Conservation (phyloP, 441 rosid species). For the Gossypium gossypioides region DNA sequence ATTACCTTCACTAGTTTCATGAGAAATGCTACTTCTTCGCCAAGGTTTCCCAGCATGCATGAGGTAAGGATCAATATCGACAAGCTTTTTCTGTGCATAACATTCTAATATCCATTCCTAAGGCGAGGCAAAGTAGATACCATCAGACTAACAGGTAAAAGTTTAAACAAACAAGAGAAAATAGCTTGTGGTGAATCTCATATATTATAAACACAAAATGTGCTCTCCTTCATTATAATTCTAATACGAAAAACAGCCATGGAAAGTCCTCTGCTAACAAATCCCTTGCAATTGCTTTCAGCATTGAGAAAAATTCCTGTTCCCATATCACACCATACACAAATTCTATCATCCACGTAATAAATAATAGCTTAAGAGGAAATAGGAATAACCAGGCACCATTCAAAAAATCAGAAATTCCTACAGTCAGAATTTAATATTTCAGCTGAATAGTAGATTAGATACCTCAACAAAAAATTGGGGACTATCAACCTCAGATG, state of each 20-base stretch:
- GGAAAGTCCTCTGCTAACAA: neutral
- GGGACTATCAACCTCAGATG: neutral
- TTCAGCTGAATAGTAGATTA: neutral
- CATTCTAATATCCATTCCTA: conserved; percentile 86
- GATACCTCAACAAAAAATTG: neutral
- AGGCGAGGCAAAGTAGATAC: conserved; percentile 3
- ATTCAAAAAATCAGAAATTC: too few relatives aligned
- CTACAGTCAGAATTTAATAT: too few relatives aligned
- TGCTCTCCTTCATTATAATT: neutral
- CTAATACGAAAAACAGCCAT: neutral
- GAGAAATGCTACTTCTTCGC: conserved; percentile 34
- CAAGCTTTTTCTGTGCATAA: conserved; percentile 54
- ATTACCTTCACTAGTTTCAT: conserved; percentile 32
- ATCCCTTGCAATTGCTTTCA: neutral
- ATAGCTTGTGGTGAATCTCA: neutral
- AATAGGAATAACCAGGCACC: neutral
- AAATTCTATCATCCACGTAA: neutral
- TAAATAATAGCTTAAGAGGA: neutral
- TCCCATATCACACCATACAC: neutral
- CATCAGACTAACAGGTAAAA: neutral
- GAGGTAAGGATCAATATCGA: conserved; percentile 68
- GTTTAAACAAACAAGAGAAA: neutral
- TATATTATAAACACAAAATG: neutral
- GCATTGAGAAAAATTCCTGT: neutral
- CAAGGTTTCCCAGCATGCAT: conserved; percentile 90